Evolutionary conservation across 371 early-diverging fungal genomes (phyloP).

Genomic region (Coemansia sp.): DNA sequence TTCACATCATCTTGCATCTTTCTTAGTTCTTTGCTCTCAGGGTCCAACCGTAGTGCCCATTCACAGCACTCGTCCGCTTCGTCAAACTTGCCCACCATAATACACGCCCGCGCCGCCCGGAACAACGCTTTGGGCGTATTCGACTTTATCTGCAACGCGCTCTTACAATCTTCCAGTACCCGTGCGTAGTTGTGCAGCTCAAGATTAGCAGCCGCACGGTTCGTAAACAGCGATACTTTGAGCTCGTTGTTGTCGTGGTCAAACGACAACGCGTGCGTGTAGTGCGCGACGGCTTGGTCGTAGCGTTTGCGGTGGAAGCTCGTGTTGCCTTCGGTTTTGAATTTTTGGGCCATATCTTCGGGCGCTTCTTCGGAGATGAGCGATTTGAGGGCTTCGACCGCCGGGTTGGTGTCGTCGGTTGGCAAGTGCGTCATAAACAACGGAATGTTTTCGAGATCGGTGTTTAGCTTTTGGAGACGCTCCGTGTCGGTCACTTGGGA

Average conservation of each 20-base stretch:
- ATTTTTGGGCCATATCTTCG: slow-evolving; percentile 90
- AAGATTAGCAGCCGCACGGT: slow-evolving; percentile 91
- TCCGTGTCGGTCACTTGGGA: slow-evolving; percentile 16
- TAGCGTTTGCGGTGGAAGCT: slow-evolving; percentile 76
- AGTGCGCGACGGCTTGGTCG: slow-evolving; percentile 78
- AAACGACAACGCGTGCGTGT: slow-evolving; percentile 82
- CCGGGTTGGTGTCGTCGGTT: slow-evolving; percentile 61
- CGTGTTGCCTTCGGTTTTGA: slow-evolving; percentile 95
- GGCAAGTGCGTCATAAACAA: slow-evolving; percentile 87
- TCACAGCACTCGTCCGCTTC: slow-evolving; percentile 87
- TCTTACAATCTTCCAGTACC: slow-evolving; percentile 84
- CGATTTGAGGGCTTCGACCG: slow-evolving; percentile 81
- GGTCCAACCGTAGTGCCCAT: slow-evolving; percentile 66
- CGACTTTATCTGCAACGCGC: slow-evolving; percentile 75
- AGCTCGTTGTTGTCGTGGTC: slow-evolving; percentile 74
- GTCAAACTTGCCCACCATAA: slow-evolving; percentile 69
- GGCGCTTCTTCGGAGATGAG: slow-evolving; percentile 92
- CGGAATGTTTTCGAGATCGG: slow-evolving; percentile 74
- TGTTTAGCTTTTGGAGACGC: slow-evolving; percentile 43
- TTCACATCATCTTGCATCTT: slow-evolving; percentile 53
- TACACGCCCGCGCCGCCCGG: slow-evolving; percentile 82
- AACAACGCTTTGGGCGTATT: slow-evolving; percentile 88
- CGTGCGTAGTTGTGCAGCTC: slow-evolving; percentile 86
- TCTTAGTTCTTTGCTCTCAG: slow-evolving; percentile 66
- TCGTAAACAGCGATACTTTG: slow-evolving; percentile 74